A percentile compares a stretch with the other conserved stretches of the same genome.
These are phyloP conservation scores for Coemansia sp. DNA, from an alignment of 192 early-diverging fungal species.

Conservation along the genomic window DNA sequence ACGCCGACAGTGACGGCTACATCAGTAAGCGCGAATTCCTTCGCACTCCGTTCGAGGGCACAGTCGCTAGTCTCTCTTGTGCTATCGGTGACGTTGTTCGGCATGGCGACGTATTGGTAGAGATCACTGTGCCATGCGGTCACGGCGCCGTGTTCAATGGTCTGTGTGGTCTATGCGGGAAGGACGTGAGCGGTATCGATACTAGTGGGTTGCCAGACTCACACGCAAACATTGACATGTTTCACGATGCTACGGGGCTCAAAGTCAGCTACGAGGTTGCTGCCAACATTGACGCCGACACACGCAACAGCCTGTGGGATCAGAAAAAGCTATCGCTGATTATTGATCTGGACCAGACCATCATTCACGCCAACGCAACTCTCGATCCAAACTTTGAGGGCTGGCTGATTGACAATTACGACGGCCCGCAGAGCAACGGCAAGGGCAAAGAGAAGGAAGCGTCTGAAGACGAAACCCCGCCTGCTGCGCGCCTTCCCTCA, in stretches of 20 bases:
- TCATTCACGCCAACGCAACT: conserved; percentile 82
- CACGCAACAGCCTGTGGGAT: conserved; percentile 59
- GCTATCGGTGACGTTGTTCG: conserved; percentile 24
- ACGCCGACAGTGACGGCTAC: conserved; percentile 25
- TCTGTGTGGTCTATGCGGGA: conserved; percentile 82
- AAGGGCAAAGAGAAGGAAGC: conserved; percentile 4
- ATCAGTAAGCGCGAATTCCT: conserved; percentile 42
- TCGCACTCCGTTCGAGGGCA: conserved; percentile 46
- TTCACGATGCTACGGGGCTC: conserved; percentile 72
- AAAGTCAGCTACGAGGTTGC: conserved; percentile 61
- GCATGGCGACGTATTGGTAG: conserved; percentile 17
- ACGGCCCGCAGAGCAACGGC: conserved; percentile 19
- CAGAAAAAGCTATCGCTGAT: conserved; percentile 83
- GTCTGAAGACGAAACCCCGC: background rate
- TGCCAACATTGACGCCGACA: conserved; percentile 22
- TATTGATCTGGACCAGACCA: conserved; percentile 97
- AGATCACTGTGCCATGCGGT: conserved; percentile 63
- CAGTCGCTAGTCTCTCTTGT: conserved; percentile 15
- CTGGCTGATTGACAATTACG: conserved; percentile 51
- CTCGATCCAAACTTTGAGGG: conserved; percentile 29
- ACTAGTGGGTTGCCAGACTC: conserved; percentile 52
- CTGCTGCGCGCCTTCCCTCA: conserved; percentile 31
- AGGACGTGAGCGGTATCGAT: conserved; percentile 58
- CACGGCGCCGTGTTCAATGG: conserved; percentile 78
- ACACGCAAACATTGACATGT: conserved; percentile 76